A percentile compares a stretch with the other conserved stretches of the same genome.
phyloP scores from a whole-genome alignment of 2,329 filamentous ascomycete genomes.

The Aureobasidium sp. region DNA sequence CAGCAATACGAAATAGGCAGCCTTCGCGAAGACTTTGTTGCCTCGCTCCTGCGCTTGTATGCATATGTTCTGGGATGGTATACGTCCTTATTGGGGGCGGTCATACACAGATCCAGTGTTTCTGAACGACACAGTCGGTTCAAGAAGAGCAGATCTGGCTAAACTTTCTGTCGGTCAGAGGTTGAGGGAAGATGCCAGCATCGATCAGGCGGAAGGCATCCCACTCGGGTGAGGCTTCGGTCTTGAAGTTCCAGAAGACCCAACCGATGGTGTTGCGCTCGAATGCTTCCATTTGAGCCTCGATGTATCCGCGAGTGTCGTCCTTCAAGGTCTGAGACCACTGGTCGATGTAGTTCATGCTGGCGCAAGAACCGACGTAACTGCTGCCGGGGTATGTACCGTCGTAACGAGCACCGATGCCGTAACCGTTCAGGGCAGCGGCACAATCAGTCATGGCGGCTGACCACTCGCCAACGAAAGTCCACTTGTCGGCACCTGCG shows the following conservation, averaged over 20 bases:
- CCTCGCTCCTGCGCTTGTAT: not conserved
- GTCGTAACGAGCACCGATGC: constrained; percentile 51
- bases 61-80: not conserved
- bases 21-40: not conserved
- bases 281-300: constrained; percentile 46
- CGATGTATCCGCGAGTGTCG: constrained; percentile 43
- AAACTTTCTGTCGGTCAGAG: constrained; percentile 23
- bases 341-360: constrained; percentile 39
- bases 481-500: constrained; percentile 51
- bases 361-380: constrained; percentile 46
- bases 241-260: constrained; percentile 52
- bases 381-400: constrained; percentile 42
- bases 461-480: constrained; percentile 61
- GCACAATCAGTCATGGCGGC: constrained; percentile 57
- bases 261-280: constrained; percentile 44
- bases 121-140: not conserved
- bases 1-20: not conserved
- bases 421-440: constrained; percentile 38
- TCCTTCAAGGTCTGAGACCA: constrained; percentile 38
- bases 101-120: constrained; percentile 2
- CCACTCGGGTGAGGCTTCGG: constrained; percentile 43
- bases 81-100: not conserved
- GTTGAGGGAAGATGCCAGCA: constrained; percentile 43
- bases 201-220: constrained; percentile 42
- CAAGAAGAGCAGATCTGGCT: constrained; percentile 21